Evolutionary conservation across 805 yeast species (phyloP).

Genomic region (Ogataea allantospora): DNA sequence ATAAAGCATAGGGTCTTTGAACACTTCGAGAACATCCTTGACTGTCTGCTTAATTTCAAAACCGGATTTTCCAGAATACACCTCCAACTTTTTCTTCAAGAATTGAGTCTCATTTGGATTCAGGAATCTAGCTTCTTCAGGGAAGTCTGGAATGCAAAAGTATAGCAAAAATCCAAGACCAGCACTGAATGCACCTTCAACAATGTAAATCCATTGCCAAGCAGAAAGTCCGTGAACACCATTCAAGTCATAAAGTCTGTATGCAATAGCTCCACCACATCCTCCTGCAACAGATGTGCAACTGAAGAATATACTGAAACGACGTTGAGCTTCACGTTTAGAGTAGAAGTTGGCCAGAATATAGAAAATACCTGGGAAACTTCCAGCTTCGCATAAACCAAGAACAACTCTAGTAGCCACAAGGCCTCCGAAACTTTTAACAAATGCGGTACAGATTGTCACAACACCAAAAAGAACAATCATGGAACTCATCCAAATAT

Average conservation of each 20-base stretch:
- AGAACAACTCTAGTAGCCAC: slow-evolving; percentile 62
- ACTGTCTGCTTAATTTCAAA: slow-evolving; percentile 46
- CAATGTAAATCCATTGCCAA: slow-evolving; percentile 48
- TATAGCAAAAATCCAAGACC: slow-evolving; percentile 34
- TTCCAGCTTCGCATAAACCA: slow-evolving; percentile 68
- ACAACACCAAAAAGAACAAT: slow-evolving; percentile 63
- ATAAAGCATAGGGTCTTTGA: slow-evolving; percentile 61
- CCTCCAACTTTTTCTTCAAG: slow-evolving; percentile 56
- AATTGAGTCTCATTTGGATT: slow-evolving; percentile 51
- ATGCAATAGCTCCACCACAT: slow-evolving; percentile 73
- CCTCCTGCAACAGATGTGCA: slow-evolving; percentile 78
- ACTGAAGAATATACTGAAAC: slow-evolving; percentile 68
- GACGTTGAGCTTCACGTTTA: slow-evolving; percentile 61
- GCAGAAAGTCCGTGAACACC: slow-evolving; percentile 42
- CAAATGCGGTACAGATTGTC: slow-evolving; percentile 66
- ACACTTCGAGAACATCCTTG: slow-evolving; percentile 44
- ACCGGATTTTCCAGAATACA: slow-evolving; percentile 51
- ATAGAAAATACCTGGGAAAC: slow-evolving; percentile 75
- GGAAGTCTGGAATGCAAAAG: slow-evolving; percentile 66
- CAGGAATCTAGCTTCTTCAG: slow-evolving; percentile 61
- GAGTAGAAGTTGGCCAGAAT: slow-evolving; percentile 65
- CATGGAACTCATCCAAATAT: slow-evolving; percentile 58
- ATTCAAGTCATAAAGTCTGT: slow-evolving; percentile 56
- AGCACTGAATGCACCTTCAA: slow-evolving; percentile 37
- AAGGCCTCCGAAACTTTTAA: slow-evolving; percentile 54